Evolutionary conservation across 495 filamentous ascomycete species (phyloP), one percentile per base, ranked within the genome.

Genomic region (Recurvomyces mirabilis): DNA sequence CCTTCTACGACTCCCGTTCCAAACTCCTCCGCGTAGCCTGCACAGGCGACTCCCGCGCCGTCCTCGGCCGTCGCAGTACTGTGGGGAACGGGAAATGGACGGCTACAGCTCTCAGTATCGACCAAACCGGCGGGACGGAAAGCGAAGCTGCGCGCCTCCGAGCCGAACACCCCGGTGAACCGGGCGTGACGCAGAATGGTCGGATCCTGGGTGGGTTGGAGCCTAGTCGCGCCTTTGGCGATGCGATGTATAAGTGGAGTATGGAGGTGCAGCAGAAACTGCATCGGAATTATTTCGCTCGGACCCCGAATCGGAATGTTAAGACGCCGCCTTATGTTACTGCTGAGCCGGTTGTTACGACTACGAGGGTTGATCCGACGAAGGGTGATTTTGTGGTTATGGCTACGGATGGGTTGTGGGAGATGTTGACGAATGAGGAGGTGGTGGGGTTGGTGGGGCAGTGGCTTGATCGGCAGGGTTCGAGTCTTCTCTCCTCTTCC

Each of bases 381-480:
- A 81, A 81, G 46, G 91, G 91, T 34, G 93, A 96, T 56, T 99
- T 99, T 53, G 67, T 99, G 4, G 88, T 99, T 39, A 78, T 99
- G 71, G 93, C 93, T 4, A 94, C 93, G 0, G 93, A 99, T 57
- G 93, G 93, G 1, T 70, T 99, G 11, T 99, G 93, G 91, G 93
- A 99, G 65, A 96, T 96, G 89, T 69, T 99, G 38, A 94, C 84
- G 38, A 99, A 95, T 58, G 93, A 99, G 58, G 93, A 99, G 66
- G 93, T 95, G 1, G 80, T 99, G 36, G 93, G 93, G 0, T 71
- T 99, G 5, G 93, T 99, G 11, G 93, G 89, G 2, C 83, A 89
- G 60, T 99, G 93, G 93, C 72, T 99, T 28, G 89, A 99, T 57
- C 58, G 38, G 53, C 67, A 61, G 51, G 58, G 49, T 40, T n/a